phyloP scores from a whole-genome alignment of 345 rosid species.

The Ceriops zippeliana region DNA sequence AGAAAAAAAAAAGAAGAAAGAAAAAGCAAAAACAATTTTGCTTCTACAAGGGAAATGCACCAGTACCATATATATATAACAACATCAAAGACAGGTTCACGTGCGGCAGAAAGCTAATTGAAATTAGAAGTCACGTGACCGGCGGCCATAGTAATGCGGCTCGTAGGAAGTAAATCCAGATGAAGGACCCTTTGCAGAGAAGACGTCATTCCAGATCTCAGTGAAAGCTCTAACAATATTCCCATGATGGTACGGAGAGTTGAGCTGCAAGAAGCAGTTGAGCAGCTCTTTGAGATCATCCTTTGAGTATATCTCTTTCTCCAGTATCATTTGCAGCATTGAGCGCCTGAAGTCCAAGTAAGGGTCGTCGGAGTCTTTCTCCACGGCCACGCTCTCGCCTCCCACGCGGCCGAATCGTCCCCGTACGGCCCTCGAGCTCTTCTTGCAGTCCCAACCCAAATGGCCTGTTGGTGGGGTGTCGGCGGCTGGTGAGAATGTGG shows the following conservation, averaged over 20 bases:
- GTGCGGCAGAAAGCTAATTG: constrained; percentile 16
- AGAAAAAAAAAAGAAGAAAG: too few relatives aligned
- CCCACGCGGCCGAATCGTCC: constrained; percentile 60
- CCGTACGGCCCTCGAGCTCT: constrained; percentile 27
- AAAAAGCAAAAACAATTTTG: too few relatives aligned
- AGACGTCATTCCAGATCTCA: constrained; percentile 90
- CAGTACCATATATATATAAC: too few relatives aligned
- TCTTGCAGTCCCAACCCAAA: constrained; percentile 14
- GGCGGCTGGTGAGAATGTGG: constrained; percentile 38
- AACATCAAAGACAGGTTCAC: constrained; percentile 10
- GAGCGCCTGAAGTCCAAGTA: constrained; percentile 83
- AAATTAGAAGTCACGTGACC: not conserved
- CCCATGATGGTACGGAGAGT: constrained; percentile 74
- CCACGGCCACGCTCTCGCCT: constrained; percentile 73
- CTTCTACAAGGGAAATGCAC: not conserved
- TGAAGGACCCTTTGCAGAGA: constrained; percentile 36
- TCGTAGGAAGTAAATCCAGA: not conserved
- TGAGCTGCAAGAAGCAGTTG: constrained; percentile 77
- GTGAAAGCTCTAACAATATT: constrained; percentile 81
- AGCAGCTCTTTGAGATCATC: constrained; percentile 79
- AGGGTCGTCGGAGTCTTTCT: constrained; percentile 93
- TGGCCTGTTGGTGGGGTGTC: constrained; percentile 17
- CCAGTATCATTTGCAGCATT: constrained; percentile 93
- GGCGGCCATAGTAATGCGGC: not conserved
- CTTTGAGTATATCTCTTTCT: constrained; percentile 75